Base-by-base conservation (phyloP, 2,329 filamentous ascomycete genomes). In the Didymella sp. region DNA sequence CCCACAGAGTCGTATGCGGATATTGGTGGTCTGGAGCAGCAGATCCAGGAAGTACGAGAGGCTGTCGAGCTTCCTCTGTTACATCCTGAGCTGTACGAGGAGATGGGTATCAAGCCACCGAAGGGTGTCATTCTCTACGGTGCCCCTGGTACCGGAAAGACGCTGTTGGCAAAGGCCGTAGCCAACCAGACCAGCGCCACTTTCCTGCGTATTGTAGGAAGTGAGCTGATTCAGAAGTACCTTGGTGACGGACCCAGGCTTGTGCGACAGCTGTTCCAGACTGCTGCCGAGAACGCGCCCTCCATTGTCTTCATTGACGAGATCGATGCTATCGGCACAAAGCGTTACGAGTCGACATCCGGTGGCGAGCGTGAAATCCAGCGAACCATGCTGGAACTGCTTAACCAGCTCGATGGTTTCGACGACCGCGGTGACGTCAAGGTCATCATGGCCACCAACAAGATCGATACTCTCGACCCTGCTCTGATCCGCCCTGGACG, bases 361-460 rank as follows among this genome's bases (percentile, higher is more conserved):
- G 95, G 95, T 61, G 95, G 96, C 76, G 95, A 99, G 78, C 90
- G 94, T 67, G 95, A 99, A 78, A 92, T 99, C 35, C 95, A 99
- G 81, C 89, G 95, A 77, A 99, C 95, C 45, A 99, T 99, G 95
- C 82, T 99, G 78, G 95, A 99, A 75, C 86, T 99, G 51, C 88
- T 99, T 38, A 99, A 99, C 79, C 95, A 99, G 81, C 88, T 99
- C 8, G 95, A 99, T 76, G 95, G 95, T 71, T 99, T 99, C 80
- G 95, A 99, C 74, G 96, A 99, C 78, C 91, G 95, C 59, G 96
- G 95, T 68, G 95, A 99, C 75, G 94, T 99, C 79, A 99, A 99
- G 83, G 95, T 99, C 60, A 94, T 99, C 77, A 98, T 99, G 93
- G 96, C 95, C 12, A 99, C 95, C 66, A 99, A 99, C 87, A 99